Percentiles rank a stretch among this genome's conserved stretches.
Evolutionary conservation across 441 rosid genomes (phyloP).

Genomic region (Monsonia emarginata): DNA sequence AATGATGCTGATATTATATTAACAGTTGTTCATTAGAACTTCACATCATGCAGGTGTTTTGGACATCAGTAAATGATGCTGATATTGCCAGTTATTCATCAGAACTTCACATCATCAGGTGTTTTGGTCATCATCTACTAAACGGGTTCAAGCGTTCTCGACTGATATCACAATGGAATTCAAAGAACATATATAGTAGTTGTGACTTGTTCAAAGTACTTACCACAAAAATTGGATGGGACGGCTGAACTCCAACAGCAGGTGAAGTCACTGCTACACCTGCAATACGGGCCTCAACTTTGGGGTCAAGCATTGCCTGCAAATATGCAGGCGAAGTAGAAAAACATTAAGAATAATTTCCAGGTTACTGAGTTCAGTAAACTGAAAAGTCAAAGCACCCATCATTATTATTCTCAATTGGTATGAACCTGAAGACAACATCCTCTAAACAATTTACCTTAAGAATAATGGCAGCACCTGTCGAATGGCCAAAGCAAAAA

Average conservation of each 20-base stretch:
- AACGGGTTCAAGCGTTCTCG: no score
- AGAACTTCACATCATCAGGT: no score
- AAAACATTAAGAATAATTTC: not conserved
- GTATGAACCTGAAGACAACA: no score
- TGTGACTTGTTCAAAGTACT: slow-evolving; percentile 11
- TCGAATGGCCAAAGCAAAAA: not conserved
- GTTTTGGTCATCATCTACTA: no score
- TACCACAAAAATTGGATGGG: slow-evolving; percentile 67
- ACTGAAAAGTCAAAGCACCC: not conserved
- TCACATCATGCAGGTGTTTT: no score
- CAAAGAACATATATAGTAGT: not conserved
- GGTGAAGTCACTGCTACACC: slow-evolving; percentile 83
- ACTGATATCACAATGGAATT: no score
- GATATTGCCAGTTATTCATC: no score
- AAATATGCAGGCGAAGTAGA: slow-evolving; percentile 1
- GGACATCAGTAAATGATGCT: no score
- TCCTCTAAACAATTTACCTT: slow-evolving; percentile 1
- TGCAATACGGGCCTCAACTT: slow-evolving; percentile 41
- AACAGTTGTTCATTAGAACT: no score
- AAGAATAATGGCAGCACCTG: slow-evolving; percentile 3
- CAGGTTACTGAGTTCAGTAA: not conserved
- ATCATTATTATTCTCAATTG: no score
- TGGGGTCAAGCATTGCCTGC: slow-evolving; percentile 73
- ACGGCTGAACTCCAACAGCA: slow-evolving; percentile 90
- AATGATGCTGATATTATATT: no score